Conservation (phyloP, 2,329 filamentous ascomycete species). For the Venturia effusa region DNA sequence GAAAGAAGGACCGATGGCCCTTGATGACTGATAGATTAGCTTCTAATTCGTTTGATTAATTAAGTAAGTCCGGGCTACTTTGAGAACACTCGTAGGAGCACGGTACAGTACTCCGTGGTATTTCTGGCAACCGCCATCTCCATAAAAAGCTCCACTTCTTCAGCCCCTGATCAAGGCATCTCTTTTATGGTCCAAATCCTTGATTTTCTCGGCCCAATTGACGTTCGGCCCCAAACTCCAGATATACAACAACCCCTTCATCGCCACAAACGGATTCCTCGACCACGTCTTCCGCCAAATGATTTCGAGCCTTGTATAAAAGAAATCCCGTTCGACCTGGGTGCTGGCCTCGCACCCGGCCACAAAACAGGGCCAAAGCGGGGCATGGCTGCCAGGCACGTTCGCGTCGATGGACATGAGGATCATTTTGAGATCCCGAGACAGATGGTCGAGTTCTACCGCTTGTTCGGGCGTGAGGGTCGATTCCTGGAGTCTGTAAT, state of each 20-base stretch:
- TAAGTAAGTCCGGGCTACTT: too few relatives aligned
- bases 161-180: not conserved
- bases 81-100: too few relatives aligned
- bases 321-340: not conserved
- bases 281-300: not conserved
- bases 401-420: not conserved
- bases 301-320: not conserved
- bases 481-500: not conserved
- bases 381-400: not conserved
- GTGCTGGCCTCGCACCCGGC: not conserved
- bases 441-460: not conserved
- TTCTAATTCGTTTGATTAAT: too few relatives aligned
- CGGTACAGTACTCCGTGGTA: too few relatives aligned
- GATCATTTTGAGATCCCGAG: not conserved
- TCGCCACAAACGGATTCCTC: not conserved
- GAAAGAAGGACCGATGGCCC: too few relatives aligned
- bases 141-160: not conserved
- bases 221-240: not conserved
- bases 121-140: not conserved
- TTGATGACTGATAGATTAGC: too few relatives aligned
- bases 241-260: not conserved
- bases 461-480: not conserved
- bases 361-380: slow-evolving; percentile 1
- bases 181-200: not conserved
- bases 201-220: not conserved